Base-by-base conservation (phyloP, 2,329 filamentous ascomycete genomes). In the Cylindrodendrum hubeiense region DNA sequence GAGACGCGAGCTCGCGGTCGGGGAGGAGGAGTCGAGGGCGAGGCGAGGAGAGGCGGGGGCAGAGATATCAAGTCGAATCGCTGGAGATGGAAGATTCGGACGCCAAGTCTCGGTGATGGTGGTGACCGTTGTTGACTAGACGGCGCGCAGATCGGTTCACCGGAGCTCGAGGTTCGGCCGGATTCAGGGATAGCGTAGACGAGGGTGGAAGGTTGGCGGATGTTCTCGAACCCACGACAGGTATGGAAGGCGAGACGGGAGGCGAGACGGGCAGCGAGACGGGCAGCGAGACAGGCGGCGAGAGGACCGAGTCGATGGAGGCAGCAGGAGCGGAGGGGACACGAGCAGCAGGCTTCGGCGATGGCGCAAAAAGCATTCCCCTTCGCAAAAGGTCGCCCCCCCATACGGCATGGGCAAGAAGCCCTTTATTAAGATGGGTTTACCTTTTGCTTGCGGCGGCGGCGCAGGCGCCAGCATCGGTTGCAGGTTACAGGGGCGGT, bases 341-440 rank as follows among this genome's bases (percentile, higher is more conserved):
- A 24, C 21, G 13, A 15, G 37, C 15, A 30, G 24, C 24, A 56
- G 39, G 54, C 21, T 52, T 56, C 34, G 52, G 52, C 57, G 62
- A 61, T 54, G 62, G 62, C 62, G 56, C 56, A 56, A 60, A 46
- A 60, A 55, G 43, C 55, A 54, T 59, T 59, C 33, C 50, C 51
- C n/a, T 60, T 51, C 62, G 41, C 49, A 64, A 44, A 39, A 24
- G 21, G 50, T 28, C 19, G 44, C 22, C 37, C 34, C 47, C 60
- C 47, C 43, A 58, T 21, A 43, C n/a, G 43, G 43, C 41, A 55
- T 53, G 55, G 61, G 55, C 50, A 43, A 50, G 46, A 39, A 50
- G 61, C 44, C 49, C 55, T 64, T 64, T 64, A 64, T 64, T 63
- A 52, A 43, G 34, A 63, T 59, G 54, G 61, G 54, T 43, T 59